Evolutionary conservation across 2,329 filamentous ascomycete species (phyloP), one percentile per base, ranked within the genome.

Genomic region (Trichoderma gracile): DNA sequence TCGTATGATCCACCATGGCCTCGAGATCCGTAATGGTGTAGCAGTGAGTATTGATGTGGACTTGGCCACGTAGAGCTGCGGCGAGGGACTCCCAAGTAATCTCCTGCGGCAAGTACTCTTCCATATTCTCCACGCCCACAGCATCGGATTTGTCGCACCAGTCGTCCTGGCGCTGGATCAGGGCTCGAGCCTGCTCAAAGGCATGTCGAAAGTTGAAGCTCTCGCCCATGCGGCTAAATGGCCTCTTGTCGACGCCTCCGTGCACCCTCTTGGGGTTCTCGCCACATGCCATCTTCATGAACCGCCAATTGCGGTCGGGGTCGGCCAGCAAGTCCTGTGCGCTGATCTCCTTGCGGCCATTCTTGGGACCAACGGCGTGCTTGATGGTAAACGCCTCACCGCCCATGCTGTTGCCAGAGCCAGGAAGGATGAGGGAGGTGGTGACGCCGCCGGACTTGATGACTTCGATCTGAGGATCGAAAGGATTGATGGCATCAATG

Each of bases 251-350:
- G 5, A 77, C 71, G 52, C 78, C 79, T 10, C 86, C 86, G 66
- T 89, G 88, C 0, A 86, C 77, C 0, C 81, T 77, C 76, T 89
- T 89, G 1, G 88, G 78, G 69, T 91, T 91, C 75, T 91, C 88
- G 42, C 88, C 88, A 68, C 88, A 91, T 0, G 89, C 89, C 88
- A 91, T 91, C 77, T 91, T 91, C 81, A 91, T 89, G 73, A 89
- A 91, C 21, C 89, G 81, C 84, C 87, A 89, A 66, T 79, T 84
- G 23, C 80, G 79, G 47, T 88, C 86, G 0, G 87, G 87, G 58
- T 89, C 86, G 1, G 88, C 88, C 10, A 90, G 78, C 78, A 90
- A 81, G 68, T 89, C 84, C 25, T 80, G 76, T 2, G 84, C 85
- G 60, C 86, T 89, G 49, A 88, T 82, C 73, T 90, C 88, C 17